phyloP scores from a whole-genome alignment of 2,329 filamentous ascomycete species.

The Tricladium varicosporioides region DNA sequence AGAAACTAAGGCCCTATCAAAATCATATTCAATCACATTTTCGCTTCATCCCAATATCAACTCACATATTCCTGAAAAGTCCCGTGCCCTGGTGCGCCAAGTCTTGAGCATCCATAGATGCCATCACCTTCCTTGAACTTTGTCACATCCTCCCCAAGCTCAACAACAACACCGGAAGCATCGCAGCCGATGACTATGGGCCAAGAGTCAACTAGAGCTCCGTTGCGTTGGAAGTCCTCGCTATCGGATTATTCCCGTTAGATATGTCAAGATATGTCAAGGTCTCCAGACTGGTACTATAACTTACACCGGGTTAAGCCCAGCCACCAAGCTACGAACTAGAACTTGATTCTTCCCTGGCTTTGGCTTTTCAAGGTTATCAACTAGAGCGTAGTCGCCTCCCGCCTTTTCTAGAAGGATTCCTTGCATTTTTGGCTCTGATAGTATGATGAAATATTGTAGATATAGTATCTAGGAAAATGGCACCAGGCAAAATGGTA shows the following conservation, averaged over 20 bases:
- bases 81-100: constrained; percentile 35
- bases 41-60: background rate
- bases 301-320: constrained; percentile 38
- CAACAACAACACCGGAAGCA: constrained; percentile 35
- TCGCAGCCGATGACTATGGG: constrained; percentile 41
- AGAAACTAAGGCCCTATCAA: constrained; percentile 27
- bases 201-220: constrained; percentile 34
- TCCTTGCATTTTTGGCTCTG: constrained; percentile 28
- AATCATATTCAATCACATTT: too few relatives aligned
- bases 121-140: constrained; percentile 36
- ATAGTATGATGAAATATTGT: background rate
- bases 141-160: constrained; percentile 30
- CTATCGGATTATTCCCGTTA: constrained; percentile 8
- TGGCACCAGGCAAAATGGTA: too few relatives aligned
- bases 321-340: constrained; percentile 37
- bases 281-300: background rate
- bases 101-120: constrained; percentile 36
- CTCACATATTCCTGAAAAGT: constrained; percentile 38
- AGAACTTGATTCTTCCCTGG: constrained; percentile 36
- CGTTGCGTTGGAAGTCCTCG: constrained; percentile 35
- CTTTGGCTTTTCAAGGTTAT: constrained; percentile 25
- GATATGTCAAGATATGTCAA: constrained; percentile 18
- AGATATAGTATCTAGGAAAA: too few relatives aligned
- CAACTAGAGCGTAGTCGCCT: constrained; percentile 18
- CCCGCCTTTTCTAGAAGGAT: constrained; percentile 23